phyloP scores from a whole-genome alignment of 495 filamentous ascomycete genomes.

The Lineolata rhizophorae region DNA sequence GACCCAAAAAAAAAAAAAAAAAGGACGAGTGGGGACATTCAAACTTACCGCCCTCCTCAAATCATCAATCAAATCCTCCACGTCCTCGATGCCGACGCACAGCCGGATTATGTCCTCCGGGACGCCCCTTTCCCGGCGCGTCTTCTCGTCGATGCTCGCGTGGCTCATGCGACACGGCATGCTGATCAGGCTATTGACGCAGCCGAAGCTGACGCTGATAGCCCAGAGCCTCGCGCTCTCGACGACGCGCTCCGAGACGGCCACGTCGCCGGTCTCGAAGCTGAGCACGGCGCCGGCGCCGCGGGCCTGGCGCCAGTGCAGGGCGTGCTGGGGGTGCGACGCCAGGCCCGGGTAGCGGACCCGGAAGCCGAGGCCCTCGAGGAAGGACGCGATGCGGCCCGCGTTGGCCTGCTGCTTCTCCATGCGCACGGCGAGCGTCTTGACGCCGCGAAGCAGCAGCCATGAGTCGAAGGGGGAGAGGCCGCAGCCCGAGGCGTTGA shows the following conservation, averaged over 20 bases:
- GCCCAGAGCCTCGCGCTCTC: constrained; percentile 81
- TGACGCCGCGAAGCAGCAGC: constrained; percentile 81
- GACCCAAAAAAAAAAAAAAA: constrained; percentile 3
- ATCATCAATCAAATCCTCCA: constrained; percentile 82
- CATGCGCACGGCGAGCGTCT: constrained; percentile 93
- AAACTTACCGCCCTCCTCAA: constrained; percentile 64
- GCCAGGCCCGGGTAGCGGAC: constrained; percentile 86
- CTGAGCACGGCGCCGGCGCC: constrained; percentile 85
- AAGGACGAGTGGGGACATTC: background rate
- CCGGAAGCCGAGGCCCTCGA: constrained; percentile 77
- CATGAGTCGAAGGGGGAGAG: constrained; percentile 89
- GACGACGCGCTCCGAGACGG: constrained; percentile 74
- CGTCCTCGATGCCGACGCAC: constrained; percentile 94
- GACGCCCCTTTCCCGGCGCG: constrained; percentile 67
- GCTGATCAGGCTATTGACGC: constrained; percentile 94
- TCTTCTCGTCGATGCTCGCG: constrained; percentile 92
- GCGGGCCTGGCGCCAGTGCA: constrained; percentile 86
- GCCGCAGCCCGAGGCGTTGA: constrained; percentile 88
- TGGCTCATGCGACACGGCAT: constrained; percentile 99
- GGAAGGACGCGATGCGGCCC: constrained; percentile 72
- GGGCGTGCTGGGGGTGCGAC: constrained; percentile 87
- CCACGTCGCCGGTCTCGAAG: constrained; percentile 79
- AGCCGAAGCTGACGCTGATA: constrained; percentile 91
- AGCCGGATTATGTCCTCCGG: constrained; percentile 90
- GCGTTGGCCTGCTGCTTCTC: constrained; percentile 93